phyloP scores from a whole-genome alignment of 2,329 filamentous ascomycete species.

The Alternaria ventricosa region DNA sequence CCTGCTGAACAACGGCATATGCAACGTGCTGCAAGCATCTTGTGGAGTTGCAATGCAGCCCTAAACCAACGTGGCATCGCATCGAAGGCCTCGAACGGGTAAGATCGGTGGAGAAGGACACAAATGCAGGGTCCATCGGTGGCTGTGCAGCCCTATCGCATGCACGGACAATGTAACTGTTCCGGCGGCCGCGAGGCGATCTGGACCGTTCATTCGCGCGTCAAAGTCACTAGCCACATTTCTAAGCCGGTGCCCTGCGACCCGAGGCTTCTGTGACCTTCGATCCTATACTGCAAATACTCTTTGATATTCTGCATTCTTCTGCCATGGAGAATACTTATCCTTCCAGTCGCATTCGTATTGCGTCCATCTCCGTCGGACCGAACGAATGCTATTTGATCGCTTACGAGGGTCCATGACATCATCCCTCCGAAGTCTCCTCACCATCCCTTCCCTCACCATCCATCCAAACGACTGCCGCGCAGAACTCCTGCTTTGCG shows the following conservation, averaged over 20 bases:
- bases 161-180: constrained; percentile 18
- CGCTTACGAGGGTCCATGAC: constrained; percentile 31
- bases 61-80: constrained; percentile 21
- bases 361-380: constrained; percentile 3
- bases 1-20: constrained; percentile 11
- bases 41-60: constrained; percentile 6
- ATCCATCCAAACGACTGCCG: constrained; percentile 16
- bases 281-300: neutral
- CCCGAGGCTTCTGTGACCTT: constrained; percentile 2
- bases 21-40: constrained; percentile 15
- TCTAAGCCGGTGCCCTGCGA: constrained; percentile 16
- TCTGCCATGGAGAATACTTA: neutral
- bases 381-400: constrained; percentile 10
- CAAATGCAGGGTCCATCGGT: constrained; percentile 23
- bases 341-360: neutral
- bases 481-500: constrained; percentile 23
- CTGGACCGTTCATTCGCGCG: constrained; percentile 16
- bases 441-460: constrained; percentile 2
- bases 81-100: constrained; percentile 11
- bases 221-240: constrained; percentile 32
- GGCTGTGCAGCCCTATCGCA: constrained; percentile 30
- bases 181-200: constrained; percentile 23
- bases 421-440: constrained; percentile 20
- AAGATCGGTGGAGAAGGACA: constrained; percentile 5
- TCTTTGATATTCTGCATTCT: neutral